Evolutionary conservation across 1,284 basidiomycete genomes (phyloP), one percentile per base, ranked within the genome.

Genomic region (Cutaneotrichosporon mucoides): DNA sequence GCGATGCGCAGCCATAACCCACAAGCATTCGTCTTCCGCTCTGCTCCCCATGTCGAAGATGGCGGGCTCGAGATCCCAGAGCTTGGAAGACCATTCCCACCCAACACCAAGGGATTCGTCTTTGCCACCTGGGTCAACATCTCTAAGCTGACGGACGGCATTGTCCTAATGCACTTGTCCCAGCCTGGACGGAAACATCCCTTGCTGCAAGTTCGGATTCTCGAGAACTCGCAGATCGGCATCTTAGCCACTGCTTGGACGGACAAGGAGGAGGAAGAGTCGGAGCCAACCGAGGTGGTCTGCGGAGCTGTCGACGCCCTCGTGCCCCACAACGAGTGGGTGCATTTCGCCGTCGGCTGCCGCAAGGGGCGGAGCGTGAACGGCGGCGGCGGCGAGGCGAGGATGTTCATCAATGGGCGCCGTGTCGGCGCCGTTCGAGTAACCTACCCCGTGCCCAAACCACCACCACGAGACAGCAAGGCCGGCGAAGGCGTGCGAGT

Each of bases 201-300:
- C 2, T 38, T 50, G 4, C 47, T 79, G 55, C 68, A 69, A 5
- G 53, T 79, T 7, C 69, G 75, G 9, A 69, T 79, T 5, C 64
- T 79, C 11, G 76, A 77, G 40, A 77, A 75, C 51, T 77, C 77
- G 6, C 75, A 77, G 47, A 75, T 79, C 24, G 73, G 68, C 2
- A 63, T 79, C 33, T 61, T 61, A n/a, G 59, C 69, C 2, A 66
- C 68, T 2, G 65, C 35, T 51, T 53, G 47, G n/a, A 40, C 15
- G 10, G 62, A 63, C 10, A 56, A 56, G 33, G 47, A 61, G 2
- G 37, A 63, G 44, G 38, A 40, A 15, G 33, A 24, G 24, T 24
- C 10, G 7, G 58, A 53, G 35, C 60, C 65, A 1, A 64, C 68
- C 4, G 77, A 79, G 57, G 58, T 74, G 6, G 59, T 77, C 8